Evolutionary conservation across 2,329 filamentous ascomycete genomes (phyloP), one percentile per base, ranked within the genome.

Genomic region (Purpureocillium lavendulum): DNA sequence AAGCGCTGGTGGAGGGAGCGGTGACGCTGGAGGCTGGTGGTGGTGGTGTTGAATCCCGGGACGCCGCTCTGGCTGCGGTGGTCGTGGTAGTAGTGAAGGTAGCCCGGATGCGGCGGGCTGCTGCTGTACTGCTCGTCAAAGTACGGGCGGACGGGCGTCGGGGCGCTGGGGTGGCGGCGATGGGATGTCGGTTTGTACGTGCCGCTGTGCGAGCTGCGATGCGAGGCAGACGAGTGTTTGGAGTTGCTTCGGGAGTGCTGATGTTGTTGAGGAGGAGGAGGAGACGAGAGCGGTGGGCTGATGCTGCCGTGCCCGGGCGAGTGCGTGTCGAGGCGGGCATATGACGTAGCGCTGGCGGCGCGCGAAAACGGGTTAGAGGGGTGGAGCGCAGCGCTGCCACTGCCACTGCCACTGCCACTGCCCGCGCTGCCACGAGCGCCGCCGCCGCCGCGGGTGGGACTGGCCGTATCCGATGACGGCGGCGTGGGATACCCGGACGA

Each of bases 391-490:
- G 7, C 11, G 12, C n/a, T 6, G 29, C 13, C 11, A 6, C 29
- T 30, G 29, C 29, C 29, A 6, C 29, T 30, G 29, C 29, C 11
- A 12, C 6, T 30, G 29, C n/a, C 29, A 14, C 29, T 30, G 29
- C 29, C 29, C 4, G 6, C 13, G 26, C 8, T 12, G 29, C n/a
- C 12, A 5, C 11, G 11, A 12, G 29, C 29, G 6, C 7, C 29
- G 29, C 11, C 7, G 11, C 11, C 5, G 24, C 3, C 10, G 4
- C 14, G 65, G 14, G 67, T 67, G 14, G 75, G 73, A 48, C 68
- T 75, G 42, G 68, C 68, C 30, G 29, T 5, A 6, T 30, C n/a
- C 29, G 76, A 79, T 18, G 64, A 56, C 33, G 74, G 76, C 26
- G 73, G 73, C 40, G 71, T 74, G n/a, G 37, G 43, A 38, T 45